Evolutionary conservation across 371 early-diverging fungal genomes (phyloP).

Genomic region (Apophysomyces trapeziformis): DNA sequence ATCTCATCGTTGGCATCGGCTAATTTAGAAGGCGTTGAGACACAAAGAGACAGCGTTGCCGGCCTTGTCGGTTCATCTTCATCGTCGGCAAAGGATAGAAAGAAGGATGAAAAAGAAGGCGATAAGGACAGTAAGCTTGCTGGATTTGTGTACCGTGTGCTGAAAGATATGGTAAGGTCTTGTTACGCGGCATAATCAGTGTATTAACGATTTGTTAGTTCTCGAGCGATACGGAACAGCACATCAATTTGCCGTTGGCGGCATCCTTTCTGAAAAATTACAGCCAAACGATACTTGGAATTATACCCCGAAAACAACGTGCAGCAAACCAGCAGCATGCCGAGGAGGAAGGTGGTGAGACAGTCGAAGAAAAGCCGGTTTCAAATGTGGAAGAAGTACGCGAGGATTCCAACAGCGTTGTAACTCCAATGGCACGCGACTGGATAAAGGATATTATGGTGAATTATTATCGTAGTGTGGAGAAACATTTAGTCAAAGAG

Average conservation of each 20-base stretch:
- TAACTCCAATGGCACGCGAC: constrained; percentile 56
- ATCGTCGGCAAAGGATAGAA: constrained; percentile 20
- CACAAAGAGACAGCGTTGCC: constrained; percentile 60
- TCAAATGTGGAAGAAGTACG: constrained; percentile 14
- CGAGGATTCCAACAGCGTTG: constrained; percentile 28
- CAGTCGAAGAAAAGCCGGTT: constrained; percentile 12
- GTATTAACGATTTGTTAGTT: constrained; percentile 33
- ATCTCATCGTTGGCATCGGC: constrained; percentile 54
- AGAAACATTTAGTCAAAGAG: constrained; percentile 69
- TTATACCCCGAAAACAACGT: constrained; percentile 56
- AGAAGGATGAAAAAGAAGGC: constrained; percentile 28
- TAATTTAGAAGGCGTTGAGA: constrained; percentile 51
- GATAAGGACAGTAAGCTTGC: constrained; percentile 20
- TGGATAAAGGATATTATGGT: constrained; percentile 61
- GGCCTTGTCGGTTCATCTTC: constrained; percentile 48
- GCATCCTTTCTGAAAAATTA: constrained; percentile 78
- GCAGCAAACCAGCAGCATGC: constrained; percentile 47
- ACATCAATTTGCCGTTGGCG: constrained; percentile 77
- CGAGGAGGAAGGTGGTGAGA: constrained; percentile 29
- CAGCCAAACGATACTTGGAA: constrained; percentile 59
- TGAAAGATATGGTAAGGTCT: constrained; percentile 44
- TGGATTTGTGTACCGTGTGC: constrained; percentile 40
- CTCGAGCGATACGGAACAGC: constrained; percentile 51
- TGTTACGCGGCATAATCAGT: neutral
- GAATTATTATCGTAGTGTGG: constrained; percentile 72